Evolutionary conservation across 2,329 filamentous ascomycete genomes (phyloP), one percentile per base, ranked within the genome.

Genomic region (Rutstroemia sp.): DNA sequence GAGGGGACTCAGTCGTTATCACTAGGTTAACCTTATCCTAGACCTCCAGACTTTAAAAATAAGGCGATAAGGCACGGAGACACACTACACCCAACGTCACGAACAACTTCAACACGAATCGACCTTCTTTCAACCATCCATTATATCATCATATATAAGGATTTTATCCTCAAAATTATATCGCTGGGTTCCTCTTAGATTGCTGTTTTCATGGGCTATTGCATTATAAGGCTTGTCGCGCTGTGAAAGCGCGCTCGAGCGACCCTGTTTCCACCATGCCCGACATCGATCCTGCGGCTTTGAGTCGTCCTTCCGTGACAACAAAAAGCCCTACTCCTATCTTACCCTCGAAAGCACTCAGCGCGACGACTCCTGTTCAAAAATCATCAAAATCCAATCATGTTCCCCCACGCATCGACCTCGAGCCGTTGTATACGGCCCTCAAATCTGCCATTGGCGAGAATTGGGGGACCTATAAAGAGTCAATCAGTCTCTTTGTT

Each of bases 201-300:
- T 54, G 59, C 45, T 30, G 41, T 56, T 61, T 63, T 61, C 57
- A 70, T 70, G 68, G 63, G 59, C 57, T 45, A 56, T 62, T 65
- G 62, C 12, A 48, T 42, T 44, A 34, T n/a, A 18, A 41, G 46
- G 52, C 56, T 59, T 61, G 58, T 65, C 62, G 66, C 65, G 63
- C 61, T 66, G 58, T 54, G 54, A 57, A 58, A 59, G 61, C 63
- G 60, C 59, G 56, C 52, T 54, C 58, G 59, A 60, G 63, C 64
- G 64, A 37, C 44, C 51, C 14, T 62, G 64, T 62, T 62, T 39
- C 57, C 59, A 65, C 55, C 63, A 86, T 86, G 83, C 82, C 83
- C 66, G 83, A 86, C 73, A 86, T 87, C 73, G 83, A 86, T 75
- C 83, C 83, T n/a, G 82, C 83, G 74, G 82, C 83, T 62, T 72